Evolutionary conservation across 768 basidiomycete genomes (phyloP), one percentile per base, ranked within the genome.

Genomic region (Podaxis rugospora): DNA sequence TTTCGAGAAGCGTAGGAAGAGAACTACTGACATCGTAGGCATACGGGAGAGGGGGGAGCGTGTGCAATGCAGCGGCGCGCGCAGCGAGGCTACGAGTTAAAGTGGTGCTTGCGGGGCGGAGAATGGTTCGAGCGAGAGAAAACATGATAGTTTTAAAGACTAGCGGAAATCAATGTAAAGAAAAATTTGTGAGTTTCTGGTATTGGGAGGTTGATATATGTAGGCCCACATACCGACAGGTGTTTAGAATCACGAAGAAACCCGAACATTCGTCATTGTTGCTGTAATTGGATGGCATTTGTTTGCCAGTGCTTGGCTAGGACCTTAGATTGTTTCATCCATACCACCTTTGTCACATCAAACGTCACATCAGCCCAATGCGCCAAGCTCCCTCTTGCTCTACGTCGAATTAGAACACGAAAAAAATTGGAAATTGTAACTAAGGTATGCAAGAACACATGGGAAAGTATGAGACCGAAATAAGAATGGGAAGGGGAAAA

Each of bases 21-120:
- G 10, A n/a, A 28, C 5, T 13, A 10, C 44, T 42, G 50, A 61
- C 59, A 80, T 95, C 77, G 78, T 95, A 95, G 5, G 78, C 68
- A 72, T 93, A 95, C 5, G 87, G 86, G 35, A 93, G 85, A 63
- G 80, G 76, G 23, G 92, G 92, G 37, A 94, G 84, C 49, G 76
- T 79, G 80, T 87, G 75, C 14, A 61, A 18, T 1, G 53, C 5
- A 10, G 59, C 59, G 21, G 59, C 59, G 18, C 59, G 59, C 1
- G 44, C 59, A 5, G 14, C 42, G 6, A 61, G 59, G 53, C 46
- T 46, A 46, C 53, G 59, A 7, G 59, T 32, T 2, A 61, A 39
- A 18, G n/a, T 37, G 23, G 35, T 27, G 13, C 32, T 32, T 1
- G 49, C 16, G 4, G 59, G 44, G 18, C 59, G 42, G 7, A 61